Evolutionary conservation across 2,329 filamentous ascomycete species (phyloP).

Genomic region (Aspergillus vadensis): DNA sequence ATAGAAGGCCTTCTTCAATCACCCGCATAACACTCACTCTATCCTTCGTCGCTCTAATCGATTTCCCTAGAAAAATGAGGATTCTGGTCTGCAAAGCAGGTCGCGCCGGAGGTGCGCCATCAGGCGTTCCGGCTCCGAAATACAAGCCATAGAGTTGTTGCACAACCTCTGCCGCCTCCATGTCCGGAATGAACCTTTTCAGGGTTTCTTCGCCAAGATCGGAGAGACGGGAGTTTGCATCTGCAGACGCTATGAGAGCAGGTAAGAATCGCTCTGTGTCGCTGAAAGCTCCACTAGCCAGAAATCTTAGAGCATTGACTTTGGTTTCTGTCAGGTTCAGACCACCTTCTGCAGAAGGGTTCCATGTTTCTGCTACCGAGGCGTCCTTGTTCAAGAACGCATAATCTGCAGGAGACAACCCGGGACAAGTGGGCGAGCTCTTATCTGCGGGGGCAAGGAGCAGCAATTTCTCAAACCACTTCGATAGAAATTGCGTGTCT

Average conservation of each 20-base stretch:
- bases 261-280: constrained; percentile 83
- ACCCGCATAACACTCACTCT: constrained; percentile 67
- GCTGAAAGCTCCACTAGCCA: constrained; percentile 82
- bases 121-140: constrained; percentile 56
- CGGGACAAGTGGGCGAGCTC: constrained; percentile 54
- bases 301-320: constrained; percentile 66
- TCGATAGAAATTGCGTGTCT: constrained; percentile 73
- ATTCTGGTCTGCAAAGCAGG: constrained; percentile 76
- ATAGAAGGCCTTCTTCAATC: constrained; percentile 66
- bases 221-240: constrained; percentile 76
- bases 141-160: constrained; percentile 72
- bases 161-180: constrained; percentile 69
- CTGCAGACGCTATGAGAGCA: constrained; percentile 79
- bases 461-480: constrained; percentile 76
- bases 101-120: constrained; percentile 53
- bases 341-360: constrained; percentile 60
- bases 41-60: constrained; percentile 70
- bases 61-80: constrained; percentile 74
- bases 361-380: constrained; percentile 57
- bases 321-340: constrained; percentile 71
- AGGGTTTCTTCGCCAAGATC: constrained; percentile 86
- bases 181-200: constrained; percentile 69
- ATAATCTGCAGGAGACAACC: constrained; percentile 66
- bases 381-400: constrained; percentile 67
- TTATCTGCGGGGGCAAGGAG: constrained; percentile 60